phyloP scores from a whole-genome alignment of 2,329 filamentous ascomycete species.

The Diaporthe velutina region DNA sequence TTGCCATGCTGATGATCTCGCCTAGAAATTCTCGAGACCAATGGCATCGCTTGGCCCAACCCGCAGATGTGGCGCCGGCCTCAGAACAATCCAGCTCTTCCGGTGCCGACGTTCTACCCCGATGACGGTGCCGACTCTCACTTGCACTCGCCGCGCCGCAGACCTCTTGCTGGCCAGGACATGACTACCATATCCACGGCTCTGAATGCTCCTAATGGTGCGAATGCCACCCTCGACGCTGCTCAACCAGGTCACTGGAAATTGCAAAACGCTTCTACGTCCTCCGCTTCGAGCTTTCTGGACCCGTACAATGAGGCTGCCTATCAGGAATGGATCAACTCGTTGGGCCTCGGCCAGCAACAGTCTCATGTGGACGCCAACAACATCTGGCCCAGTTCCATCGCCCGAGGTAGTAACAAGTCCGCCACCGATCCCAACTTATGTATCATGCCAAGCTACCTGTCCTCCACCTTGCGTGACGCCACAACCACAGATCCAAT shows the following conservation, averaged over 20 bases:
- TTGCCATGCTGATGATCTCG: not conserved
- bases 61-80: constrained; percentile 74
- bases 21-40: constrained; percentile 78
- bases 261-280: constrained; percentile 31
- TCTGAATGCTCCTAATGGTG: not conserved
- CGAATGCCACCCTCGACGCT: not conserved
- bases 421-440: constrained; percentile 57
- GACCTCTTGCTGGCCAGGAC: constrained; percentile 41
- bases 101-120: constrained; percentile 54
- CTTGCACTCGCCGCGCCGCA: constrained; percentile 70
- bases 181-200: constrained; percentile 26
- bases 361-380: constrained; percentile 31
- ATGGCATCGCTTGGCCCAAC: constrained; percentile 85
- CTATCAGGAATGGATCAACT: constrained; percentile 45
- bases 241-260: not conserved
- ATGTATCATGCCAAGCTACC: constrained; percentile 60
- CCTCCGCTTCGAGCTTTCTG: constrained; percentile 42
- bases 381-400: constrained; percentile 38
- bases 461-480: constrained; percentile 40
- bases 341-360: constrained; percentile 32
- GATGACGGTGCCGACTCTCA: constrained; percentile 68
- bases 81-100: constrained; percentile 56
- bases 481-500: constrained; percentile 43
- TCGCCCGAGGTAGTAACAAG: constrained; percentile 36
- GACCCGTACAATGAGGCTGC: constrained; percentile 46